Evolutionary conservation across 2,329 filamentous ascomycete species (phyloP).

Genomic region (Neopestalotiopsis rosae): DNA sequence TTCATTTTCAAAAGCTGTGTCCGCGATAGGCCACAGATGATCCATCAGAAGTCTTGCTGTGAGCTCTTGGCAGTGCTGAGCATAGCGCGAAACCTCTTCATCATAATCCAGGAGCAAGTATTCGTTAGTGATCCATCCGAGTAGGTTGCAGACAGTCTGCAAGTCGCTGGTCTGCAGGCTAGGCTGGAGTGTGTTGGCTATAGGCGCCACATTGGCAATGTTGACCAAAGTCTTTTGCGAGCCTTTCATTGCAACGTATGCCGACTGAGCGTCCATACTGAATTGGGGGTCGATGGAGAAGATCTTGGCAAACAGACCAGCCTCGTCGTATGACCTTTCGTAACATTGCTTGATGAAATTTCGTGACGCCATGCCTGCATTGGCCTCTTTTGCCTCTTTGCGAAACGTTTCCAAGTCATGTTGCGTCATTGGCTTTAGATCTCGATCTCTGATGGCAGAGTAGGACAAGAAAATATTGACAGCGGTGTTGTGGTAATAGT

Average conservation of each 20-base stretch:
- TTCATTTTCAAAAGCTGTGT: slow-evolving; percentile 59
- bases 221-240: slow-evolving; percentile 58
- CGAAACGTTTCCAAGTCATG: slow-evolving; percentile 60
- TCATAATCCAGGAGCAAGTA: slow-evolving; percentile 61
- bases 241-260: slow-evolving; percentile 54
- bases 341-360: slow-evolving; percentile 66
- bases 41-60: slow-evolving; percentile 61
- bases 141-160: slow-evolving; percentile 57
- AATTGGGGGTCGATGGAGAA: slow-evolving; percentile 62
- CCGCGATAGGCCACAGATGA: slow-evolving; percentile 62
- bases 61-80: slow-evolving; percentile 59
- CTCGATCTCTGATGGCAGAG: slow-evolving; percentile 56
- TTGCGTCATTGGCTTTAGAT: slow-evolving; percentile 57
- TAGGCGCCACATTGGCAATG: slow-evolving; percentile 57
- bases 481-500: slow-evolving; percentile 59
- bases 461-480: slow-evolving; percentile 61
- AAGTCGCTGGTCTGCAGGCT: slow-evolving; percentile 54
- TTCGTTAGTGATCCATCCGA: slow-evolving; percentile 64
- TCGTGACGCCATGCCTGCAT: slow-evolving; percentile 59
- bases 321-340: slow-evolving; percentile 62
- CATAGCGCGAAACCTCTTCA: slow-evolving; percentile 59
- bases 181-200: slow-evolving; percentile 55
- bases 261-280: slow-evolving; percentile 54
- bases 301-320: slow-evolving; percentile 57
- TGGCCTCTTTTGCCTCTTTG: slow-evolving; percentile 54